phyloP scores from a whole-genome alignment of 2,329 filamentous ascomycete genomes.

The Aaosphaeria pasadenensis region DNA sequence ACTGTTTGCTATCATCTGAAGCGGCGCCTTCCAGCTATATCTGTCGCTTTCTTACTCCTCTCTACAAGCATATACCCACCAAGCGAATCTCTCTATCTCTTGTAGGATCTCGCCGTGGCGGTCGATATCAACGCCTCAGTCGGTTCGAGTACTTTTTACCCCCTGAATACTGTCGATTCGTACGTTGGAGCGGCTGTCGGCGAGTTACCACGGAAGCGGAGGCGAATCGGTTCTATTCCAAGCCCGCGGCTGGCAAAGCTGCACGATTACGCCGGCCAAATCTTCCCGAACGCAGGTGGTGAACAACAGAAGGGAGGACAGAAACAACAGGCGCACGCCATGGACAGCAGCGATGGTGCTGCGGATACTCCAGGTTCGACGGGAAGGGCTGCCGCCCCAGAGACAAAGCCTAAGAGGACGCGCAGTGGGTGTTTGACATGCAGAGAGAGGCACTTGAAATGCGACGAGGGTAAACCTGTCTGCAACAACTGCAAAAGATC shows the following conservation, averaged over 20 bases:
- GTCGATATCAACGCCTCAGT: no score
- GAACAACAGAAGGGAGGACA: background rate
- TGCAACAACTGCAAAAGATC: slow-evolving; percentile 86
- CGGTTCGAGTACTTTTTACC: no score
- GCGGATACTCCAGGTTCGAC: slow-evolving; percentile 7
- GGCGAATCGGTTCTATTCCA: slow-evolving; percentile 12
- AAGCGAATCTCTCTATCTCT: no score
- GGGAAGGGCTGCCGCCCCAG: slow-evolving; percentile 17
- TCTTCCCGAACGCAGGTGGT: background rate
- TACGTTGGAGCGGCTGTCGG: background rate
- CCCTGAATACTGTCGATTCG: no score
- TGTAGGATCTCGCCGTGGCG: no score
- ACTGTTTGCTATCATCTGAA: no score
- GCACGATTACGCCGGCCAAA: background rate
- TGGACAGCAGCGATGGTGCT: slow-evolving; percentile 10
- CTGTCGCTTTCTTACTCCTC: no score
- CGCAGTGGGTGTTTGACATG: slow-evolving; percentile 90
- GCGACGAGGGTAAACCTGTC: slow-evolving; percentile 68
- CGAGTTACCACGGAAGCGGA: slow-evolving; percentile 4
- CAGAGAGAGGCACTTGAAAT: slow-evolving; percentile 85
- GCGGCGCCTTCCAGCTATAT: no score
- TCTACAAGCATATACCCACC: no score
- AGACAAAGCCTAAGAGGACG: slow-evolving; percentile 73
- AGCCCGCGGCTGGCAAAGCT: slow-evolving; percentile 8
- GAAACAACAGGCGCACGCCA: slow-evolving; percentile 8